A percentile compares a stretch with the other conserved stretches of the same genome.
Evolutionary conservation across 306 rosid genomes (phyloP).

Genomic region (Sindora glabra): DNA sequence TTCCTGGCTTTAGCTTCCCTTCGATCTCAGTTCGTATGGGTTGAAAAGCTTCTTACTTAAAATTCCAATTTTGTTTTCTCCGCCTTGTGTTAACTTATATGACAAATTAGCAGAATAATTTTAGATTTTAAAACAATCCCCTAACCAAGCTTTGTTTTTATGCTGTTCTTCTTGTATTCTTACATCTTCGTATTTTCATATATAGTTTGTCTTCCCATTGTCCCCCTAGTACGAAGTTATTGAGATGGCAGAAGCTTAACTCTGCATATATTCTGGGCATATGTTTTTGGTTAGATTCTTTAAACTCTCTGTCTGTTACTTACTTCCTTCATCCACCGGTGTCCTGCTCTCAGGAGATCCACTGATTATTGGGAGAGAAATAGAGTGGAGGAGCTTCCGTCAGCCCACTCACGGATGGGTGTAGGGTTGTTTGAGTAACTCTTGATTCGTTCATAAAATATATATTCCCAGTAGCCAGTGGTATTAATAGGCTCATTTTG

Average conservation of each 20-base stretch:
- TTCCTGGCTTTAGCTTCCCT: too few relatives aligned
- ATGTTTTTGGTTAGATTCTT: neutral
- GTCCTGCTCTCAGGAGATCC: neutral
- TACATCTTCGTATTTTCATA: neutral
- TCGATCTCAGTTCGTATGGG: too few relatives aligned
- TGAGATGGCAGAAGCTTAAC: neutral
- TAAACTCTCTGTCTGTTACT: neutral
- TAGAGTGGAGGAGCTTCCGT: slow-evolving; percentile 34
- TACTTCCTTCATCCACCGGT: neutral
- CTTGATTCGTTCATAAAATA: slow-evolving; percentile 20
- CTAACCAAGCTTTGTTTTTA: too few relatives aligned
- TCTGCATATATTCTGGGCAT: neutral
- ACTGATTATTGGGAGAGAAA: neutral
- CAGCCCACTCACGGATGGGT: slow-evolving; percentile 26
- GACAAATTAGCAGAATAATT: too few relatives aligned
- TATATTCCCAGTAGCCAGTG: neutral
- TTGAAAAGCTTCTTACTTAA: too few relatives aligned
- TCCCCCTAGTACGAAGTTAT: too few relatives aligned
- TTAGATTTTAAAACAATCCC: too few relatives aligned
- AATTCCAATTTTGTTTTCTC: too few relatives aligned
- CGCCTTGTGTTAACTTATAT: too few relatives aligned
- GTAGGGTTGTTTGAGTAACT: slow-evolving; percentile 18
- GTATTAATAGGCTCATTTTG: neutral
- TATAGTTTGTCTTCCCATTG: neutral
- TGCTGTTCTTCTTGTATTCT: too few relatives aligned